Base-by-base conservation (phyloP, 768 basidiomycete genomes). In the Xerocomellus intermedius region DNA sequence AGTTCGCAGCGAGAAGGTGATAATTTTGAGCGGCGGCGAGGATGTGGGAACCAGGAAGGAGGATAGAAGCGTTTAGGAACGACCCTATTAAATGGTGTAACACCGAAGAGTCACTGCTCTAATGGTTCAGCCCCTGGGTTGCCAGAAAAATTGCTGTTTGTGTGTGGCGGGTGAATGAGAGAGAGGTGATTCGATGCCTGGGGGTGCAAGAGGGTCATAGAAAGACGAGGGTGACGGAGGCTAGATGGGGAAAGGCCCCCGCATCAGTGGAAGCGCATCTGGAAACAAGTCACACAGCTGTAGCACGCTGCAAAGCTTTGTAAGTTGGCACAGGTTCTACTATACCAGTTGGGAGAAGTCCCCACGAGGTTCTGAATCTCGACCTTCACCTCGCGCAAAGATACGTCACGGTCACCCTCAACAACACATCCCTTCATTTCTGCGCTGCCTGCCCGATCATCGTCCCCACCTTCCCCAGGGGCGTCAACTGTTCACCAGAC, bases 121-220 rank as follows among this genome's bases (percentile, higher is more conserved):
- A 55, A 21, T 39, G 44, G 17, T 33, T 36, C 13, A 48, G 17
- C 1, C 16, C 36, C 9, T 35, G 38, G 10, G 42, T n/a, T n/a
- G n/a, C n/a, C n/a, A 70, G 42, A 13, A 2, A 17, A 41, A 52
- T 8, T 16, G 44, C 0, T 30, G 38, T 12, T 65, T 60, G 14
- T 62, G 38, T 12, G 60, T 56, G 41, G 47, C 24, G 17, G 68
- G 62, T 7, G 68, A 65, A 22, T 55, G 52, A 1, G 67, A 59
- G 17, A 54, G 21, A 4, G 52, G 39, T 2, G 62, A 52, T 2
- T 71, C 70, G 17, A 24, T 24, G 38, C 72, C 69, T 2, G 70
- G 64, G 47, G 61, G 19, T 9, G 37, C 14, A 6, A 62, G 6
- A 0, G 28, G 12, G 12, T 60, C 64, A 32, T 42, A 49, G 1